Evolutionary conservation across 768 basidiomycete genomes (phyloP), one percentile per base, ranked within the genome.

Genomic region (Pleurotus salmoneostramineus): DNA sequence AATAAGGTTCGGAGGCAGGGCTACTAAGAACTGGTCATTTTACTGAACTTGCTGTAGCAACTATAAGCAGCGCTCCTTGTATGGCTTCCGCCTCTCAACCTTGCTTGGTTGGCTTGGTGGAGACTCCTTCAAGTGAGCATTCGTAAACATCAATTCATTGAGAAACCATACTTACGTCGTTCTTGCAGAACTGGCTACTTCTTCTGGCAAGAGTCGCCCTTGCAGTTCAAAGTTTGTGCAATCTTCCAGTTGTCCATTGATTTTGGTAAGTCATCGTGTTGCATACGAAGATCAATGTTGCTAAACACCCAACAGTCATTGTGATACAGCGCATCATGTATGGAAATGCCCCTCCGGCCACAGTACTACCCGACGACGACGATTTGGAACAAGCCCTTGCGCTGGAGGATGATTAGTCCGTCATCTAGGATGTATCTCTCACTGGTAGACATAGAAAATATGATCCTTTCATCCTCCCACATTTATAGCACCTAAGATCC

Each of bases 211-310:
- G 68, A 75, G 10, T 87, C 86, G 0, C 88, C 90, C 1, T 65
- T 94, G 50, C 92, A 91, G 64, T 94, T 94, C 77, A 86, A 88
- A 69, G 82, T 83, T 42, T 93, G 92, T 62, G 87, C 89, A 4
- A 77, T 93, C 58, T 93, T 93, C 67, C 93, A 94, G 67, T 71
- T 94, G 46, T 88, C 88, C 1, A 72, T 93, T 43, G 92, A 94
- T 71, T 66, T 81, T 61, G 87, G 91, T 91, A 60, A 62, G 89
- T 70, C 21, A 40, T 45, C 57, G 47, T 40, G n/a, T 58, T 46
- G 35, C 56, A 33, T 42, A 12, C 15, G 12, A 17, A n/a, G 36
- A 10, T 10, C 7, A 42, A 6, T 51, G 45, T 50, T 61, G 37
- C 47, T 61, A 57, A 59, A 56, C 62, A 59, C 48, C 58, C 47